These are phyloP conservation scores for Capsicum pubescens DNA, from an alignment of 257 asterid genomes.

Conservation along the genomic window DNA sequence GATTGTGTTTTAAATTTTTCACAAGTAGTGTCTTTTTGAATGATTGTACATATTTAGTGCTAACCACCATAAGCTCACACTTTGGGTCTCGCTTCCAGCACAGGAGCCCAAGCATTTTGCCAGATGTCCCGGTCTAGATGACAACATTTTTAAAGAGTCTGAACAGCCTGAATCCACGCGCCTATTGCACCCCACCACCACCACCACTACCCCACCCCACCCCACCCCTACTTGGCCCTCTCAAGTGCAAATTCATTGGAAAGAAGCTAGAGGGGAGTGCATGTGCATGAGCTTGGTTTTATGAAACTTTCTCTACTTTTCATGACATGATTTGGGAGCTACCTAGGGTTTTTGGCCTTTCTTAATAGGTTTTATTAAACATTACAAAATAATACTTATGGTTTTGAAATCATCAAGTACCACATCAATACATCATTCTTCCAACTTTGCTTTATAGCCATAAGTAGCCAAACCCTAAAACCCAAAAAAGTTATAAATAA, in stretches of 20 bases:
- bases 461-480: constrained; percentile 10
- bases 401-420: constrained; percentile 36
- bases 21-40: too few relatives aligned
- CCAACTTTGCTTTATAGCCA: constrained; percentile 35
- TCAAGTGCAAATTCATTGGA: not conserved
- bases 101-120: too few relatives aligned
- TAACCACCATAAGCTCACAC: too few relatives aligned
- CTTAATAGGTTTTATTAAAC: constrained; percentile 20
- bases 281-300: constrained; percentile 24
- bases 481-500: constrained; percentile 28
- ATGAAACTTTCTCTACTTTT: constrained; percentile 17
- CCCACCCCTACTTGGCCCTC: constrained; percentile 5
- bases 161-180: not conserved
- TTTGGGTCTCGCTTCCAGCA: too few relatives aligned
- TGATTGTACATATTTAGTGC: too few relatives aligned
- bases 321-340: constrained; percentile 6
- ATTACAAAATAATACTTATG: constrained; percentile 22
- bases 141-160: too few relatives aligned
- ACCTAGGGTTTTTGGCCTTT: constrained; percentile 20
- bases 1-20: too few relatives aligned
- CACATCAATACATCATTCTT: constrained; percentile 19
- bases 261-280: not conserved
- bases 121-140: too few relatives aligned
- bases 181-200: too few relatives aligned
- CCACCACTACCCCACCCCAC: too few relatives aligned